Conservation (phyloP, 352 stramenopile genomes). For the Stramenopiles sp. region DNA sequence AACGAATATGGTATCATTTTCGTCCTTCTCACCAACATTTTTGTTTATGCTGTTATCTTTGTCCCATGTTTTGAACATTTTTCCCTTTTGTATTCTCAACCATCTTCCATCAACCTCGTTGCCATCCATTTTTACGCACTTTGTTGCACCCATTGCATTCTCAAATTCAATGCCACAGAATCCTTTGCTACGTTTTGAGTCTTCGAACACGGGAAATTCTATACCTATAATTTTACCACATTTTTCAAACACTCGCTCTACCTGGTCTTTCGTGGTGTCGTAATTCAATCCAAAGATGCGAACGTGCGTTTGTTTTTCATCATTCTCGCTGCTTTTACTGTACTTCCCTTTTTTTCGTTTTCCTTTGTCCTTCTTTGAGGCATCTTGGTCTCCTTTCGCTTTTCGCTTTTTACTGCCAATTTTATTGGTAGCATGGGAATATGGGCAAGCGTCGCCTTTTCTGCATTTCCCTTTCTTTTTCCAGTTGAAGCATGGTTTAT, state of each 20-base stretch:
- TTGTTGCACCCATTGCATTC: background rate
- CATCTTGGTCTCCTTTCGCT: too few species aligned
- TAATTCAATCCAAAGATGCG: background rate
- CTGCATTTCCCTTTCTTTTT: too few species aligned
- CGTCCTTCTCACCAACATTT: too few species aligned
- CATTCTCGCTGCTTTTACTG: too few species aligned
- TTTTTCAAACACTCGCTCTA: background rate
- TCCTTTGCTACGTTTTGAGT: background rate
- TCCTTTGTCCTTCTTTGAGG: too few species aligned
- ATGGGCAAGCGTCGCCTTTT: too few species aligned
- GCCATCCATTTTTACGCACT: background rate
- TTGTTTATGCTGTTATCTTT: too few species aligned
- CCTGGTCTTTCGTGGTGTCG: background rate
- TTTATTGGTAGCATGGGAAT: too few species aligned
- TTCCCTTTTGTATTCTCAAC: background rate
- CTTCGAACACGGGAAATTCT: background rate
- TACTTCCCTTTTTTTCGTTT: too few species aligned
- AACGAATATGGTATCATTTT: too few species aligned
- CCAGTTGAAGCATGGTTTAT: too few species aligned
- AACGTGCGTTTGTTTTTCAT: background rate
- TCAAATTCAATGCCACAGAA: background rate
- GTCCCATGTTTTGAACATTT: background rate
- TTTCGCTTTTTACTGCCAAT: too few species aligned
- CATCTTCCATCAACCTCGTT: background rate
- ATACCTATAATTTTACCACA: background rate